These are phyloP conservation scores for Eimeria maxima DNA, from an alignment of 169 alveolate genomes.

Conservation along the genomic window DNA sequence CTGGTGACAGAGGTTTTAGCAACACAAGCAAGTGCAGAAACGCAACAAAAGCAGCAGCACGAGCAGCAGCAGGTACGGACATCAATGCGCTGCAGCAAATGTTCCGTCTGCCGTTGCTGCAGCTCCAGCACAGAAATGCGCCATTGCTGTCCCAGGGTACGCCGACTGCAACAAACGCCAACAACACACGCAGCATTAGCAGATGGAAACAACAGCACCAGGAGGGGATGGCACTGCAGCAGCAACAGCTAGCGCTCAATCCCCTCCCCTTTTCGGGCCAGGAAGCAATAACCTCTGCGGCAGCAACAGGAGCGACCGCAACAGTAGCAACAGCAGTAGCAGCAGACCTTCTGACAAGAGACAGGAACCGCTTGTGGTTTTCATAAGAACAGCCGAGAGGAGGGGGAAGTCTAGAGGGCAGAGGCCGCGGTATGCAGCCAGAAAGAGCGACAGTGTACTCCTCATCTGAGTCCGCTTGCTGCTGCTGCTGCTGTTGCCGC, in stretches of 20 bases:
- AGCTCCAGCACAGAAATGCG: constrained; percentile 19
- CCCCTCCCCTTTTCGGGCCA: not conserved
- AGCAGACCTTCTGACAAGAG: constrained; percentile 19
- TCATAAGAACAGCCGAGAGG: constrained; percentile 23
- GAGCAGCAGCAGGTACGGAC: not conserved
- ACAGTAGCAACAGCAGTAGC: not conserved
- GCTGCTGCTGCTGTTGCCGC: not conserved
- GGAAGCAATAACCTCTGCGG: not conserved
- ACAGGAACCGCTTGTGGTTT: constrained; percentile 8
- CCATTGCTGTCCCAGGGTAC: constrained; percentile 57
- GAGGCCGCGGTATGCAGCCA: constrained; percentile 18
- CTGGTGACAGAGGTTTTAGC: not conserved
- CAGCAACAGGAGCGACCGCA: not conserved
- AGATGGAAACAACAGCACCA: not conserved
- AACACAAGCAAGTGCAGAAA: not conserved
- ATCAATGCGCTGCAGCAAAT: constrained; percentile 41
- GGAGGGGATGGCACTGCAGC: not conserved
- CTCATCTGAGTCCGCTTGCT: constrained; percentile 15
- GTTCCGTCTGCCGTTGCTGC: constrained; percentile 38
- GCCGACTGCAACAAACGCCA: constrained; percentile 23
- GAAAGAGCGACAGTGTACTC: not conserved
- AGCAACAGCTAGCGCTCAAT: not conserved
- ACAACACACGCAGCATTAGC: not conserved
- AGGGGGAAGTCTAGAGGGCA: not conserved
- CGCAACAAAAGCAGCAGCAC: not conserved